Conservation (phyloP, 1,139 yeast species). For the Spathaspora sp. region DNA sequence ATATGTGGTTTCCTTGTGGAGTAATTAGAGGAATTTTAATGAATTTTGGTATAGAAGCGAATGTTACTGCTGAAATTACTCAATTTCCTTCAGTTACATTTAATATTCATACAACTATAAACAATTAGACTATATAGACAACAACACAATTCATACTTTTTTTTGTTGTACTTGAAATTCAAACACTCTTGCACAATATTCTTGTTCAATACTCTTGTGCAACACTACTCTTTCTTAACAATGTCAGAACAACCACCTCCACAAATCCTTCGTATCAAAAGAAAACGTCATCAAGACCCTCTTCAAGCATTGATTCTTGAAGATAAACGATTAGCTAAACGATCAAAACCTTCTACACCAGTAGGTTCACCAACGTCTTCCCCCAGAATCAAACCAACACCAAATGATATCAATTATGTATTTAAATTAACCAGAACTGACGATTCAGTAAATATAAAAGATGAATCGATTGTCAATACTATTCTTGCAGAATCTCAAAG, state of each 20-base stretch:
- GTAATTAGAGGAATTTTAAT: conserved; percentile 75
- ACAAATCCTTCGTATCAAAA: conserved; percentile 71
- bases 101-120: conserved; percentile 48
- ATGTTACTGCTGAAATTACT: conserved; percentile 66
- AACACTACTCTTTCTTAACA: not conserved
- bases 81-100: conserved; percentile 69
- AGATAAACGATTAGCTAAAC: conserved; percentile 38
- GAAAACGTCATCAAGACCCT: conserved; percentile 85
- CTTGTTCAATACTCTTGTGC: not conserved
- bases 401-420: conserved; percentile 27
- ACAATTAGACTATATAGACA: not conserved
- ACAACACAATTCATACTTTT: no score
- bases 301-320: conserved; percentile 67
- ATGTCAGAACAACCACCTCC: conserved; percentile 40
- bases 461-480: conserved; percentile 20
- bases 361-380: conserved; percentile 21
- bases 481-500: conserved; percentile 13
- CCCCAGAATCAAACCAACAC: conserved; percentile 16
- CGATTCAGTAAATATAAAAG: conserved; percentile 16
- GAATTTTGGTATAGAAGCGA: conserved; percentile 67
- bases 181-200: not conserved
- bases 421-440: conserved; percentile 70
- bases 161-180: not conserved
- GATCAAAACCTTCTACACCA: conserved; percentile 45
- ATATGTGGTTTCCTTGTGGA: conserved; percentile 82